A percentile compares a stretch with the other conserved stretches of the same genome.
phyloP scores from a whole-genome alignment of 331 rosid species.

The Pyracantha coccinea region DNA sequence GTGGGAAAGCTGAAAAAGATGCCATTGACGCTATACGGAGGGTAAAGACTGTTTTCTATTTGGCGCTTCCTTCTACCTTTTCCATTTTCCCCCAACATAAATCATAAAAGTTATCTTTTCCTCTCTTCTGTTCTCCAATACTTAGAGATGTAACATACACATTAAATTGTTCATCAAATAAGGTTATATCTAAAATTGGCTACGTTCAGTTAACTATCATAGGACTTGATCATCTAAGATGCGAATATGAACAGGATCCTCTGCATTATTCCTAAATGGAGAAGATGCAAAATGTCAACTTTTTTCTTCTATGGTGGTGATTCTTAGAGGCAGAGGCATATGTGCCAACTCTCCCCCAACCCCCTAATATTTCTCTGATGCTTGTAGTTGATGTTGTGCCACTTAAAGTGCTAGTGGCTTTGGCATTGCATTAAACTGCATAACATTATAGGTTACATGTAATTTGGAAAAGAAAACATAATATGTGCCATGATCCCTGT shows the following conservation, averaged over 20 bases:
- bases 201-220: not conserved
- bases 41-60: slow-evolving; percentile 30
- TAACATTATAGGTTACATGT: slow-evolving; percentile 1
- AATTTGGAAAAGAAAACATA: slow-evolving; percentile 3
- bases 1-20: slow-evolving; percentile 59
- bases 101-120: not conserved
- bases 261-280: not conserved
- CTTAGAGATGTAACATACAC: not conserved
- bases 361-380: too few relatives aligned
- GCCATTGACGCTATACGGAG: slow-evolving; percentile 49
- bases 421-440: slow-evolving; percentile 1
- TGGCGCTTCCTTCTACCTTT: slow-evolving; percentile 4
- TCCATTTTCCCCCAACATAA: not conserved
- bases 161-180: not conserved
- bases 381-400: too few relatives aligned
- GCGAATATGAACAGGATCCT: not conserved
- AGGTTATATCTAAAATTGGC: not conserved
- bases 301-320: too few relatives aligned
- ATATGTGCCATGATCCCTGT: not conserved
- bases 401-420: not conserved
- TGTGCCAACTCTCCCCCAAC: too few relatives aligned
- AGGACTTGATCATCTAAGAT: not conserved
- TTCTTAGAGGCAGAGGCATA: too few relatives aligned
- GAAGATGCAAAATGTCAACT: too few relatives aligned
- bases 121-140: not conserved